A percentile compares a stretch with the other conserved stretches of the same genome.
Evolutionary conservation across 2,329 filamentous ascomycete species (phyloP).

Genomic region (Endocalyx cinctus): DNA sequence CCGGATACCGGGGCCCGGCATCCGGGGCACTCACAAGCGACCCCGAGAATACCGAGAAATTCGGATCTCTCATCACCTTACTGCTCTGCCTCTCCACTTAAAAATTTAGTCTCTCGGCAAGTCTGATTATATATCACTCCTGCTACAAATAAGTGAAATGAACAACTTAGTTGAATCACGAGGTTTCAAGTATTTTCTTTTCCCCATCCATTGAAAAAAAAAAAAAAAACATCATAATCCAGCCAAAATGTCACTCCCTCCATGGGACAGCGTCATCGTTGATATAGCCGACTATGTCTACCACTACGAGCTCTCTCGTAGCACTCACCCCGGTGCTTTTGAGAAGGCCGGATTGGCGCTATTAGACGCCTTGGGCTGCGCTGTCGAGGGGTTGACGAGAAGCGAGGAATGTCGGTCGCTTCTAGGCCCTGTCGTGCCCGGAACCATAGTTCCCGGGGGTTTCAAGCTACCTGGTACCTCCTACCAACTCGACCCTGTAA

Average conservation of each 20-base stretch:
- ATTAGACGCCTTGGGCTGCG: slow-evolving; percentile 13
- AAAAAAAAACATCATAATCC: no score
- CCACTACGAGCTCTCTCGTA: slow-evolving; percentile 9
- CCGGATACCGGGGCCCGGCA: no score
- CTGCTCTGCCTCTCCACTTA: no score
- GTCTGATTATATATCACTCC: no score
- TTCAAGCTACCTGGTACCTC: slow-evolving; percentile 33
- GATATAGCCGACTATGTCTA: slow-evolving; percentile 12
- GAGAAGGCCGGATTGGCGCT: slow-evolving; percentile 13
- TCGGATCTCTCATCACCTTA: no score
- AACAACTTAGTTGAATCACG: no score
- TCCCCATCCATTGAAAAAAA: no score
- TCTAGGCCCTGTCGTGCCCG: slow-evolving; percentile 9
- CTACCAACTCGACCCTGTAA: slow-evolving; percentile 29
- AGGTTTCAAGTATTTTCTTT: no score
- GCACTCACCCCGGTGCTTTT: slow-evolving; percentile 3
- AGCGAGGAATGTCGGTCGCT: slow-evolving; percentile 12
- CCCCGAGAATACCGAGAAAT: no score
- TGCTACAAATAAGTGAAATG: no score
- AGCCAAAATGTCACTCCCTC: neutral
- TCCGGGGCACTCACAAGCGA: no score
- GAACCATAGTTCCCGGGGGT: slow-evolving; percentile 8
- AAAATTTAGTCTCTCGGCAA: no score
- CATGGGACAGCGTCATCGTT: slow-evolving; percentile 10
- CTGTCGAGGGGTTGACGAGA: slow-evolving; percentile 10